These are phyloP conservation scores for Fraxinus quadrangulata DNA, from an alignment of 257 asterid genomes.

Conservation along the genomic window DNA sequence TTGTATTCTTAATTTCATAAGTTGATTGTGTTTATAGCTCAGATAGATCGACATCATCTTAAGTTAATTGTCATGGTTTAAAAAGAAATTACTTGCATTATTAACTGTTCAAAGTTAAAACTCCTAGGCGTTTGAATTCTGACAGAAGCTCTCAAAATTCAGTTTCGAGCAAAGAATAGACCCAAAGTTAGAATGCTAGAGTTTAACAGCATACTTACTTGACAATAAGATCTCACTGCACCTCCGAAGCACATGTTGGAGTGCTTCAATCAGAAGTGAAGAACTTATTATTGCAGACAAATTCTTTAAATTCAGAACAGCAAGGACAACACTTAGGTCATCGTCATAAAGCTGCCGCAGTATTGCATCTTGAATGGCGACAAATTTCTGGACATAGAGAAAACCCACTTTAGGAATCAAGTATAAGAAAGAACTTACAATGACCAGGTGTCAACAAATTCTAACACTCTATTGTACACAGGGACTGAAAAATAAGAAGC, in stretches of 20 bases:
- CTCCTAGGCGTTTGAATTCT: background rate
- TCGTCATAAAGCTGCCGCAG: conserved; percentile 74
- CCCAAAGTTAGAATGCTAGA: conserved; percentile 1
- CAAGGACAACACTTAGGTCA: conserved; percentile 76
- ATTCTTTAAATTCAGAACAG: conserved; percentile 57
- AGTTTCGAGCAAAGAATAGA: conserved; percentile 3
- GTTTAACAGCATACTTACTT: conserved; percentile 48
- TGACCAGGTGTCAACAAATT: background rate
- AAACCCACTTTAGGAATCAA: conserved; percentile 7
- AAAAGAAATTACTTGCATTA: background rate
- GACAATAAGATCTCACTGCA: conserved; percentile 60
- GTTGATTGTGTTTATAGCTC: background rate
- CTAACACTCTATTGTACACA: background rate
- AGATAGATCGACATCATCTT: background rate
- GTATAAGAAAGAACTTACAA: background rate
- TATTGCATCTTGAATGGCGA: conserved; percentile 72
- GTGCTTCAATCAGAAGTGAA: conserved; percentile 51
- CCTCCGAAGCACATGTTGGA: conserved; percentile 58
- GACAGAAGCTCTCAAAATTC: background rate
- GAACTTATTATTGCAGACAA: conserved; percentile 54
- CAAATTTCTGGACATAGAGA: conserved; percentile 57
- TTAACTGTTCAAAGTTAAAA: background rate
- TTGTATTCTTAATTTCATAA: background rate
- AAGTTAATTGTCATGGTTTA: background rate
- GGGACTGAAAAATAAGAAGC: conserved; percentile 4